Conservation (phyloP, 75 land plant genomes). For the Pinus tabuliformis region DNA sequence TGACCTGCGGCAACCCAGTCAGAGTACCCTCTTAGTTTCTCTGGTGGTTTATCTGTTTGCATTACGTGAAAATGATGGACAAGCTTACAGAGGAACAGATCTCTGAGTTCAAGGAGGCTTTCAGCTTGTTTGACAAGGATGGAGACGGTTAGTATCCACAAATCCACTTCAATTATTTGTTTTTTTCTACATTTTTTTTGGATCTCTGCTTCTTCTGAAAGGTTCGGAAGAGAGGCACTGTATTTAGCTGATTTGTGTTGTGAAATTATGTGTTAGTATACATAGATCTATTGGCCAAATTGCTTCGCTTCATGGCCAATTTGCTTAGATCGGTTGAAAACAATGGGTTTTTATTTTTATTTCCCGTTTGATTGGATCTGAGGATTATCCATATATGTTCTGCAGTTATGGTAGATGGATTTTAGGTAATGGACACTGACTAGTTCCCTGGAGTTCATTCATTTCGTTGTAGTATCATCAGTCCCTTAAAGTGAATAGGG, state of each 20-base stretch:
- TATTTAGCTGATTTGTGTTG: not conserved
- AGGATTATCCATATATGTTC: too few relatives aligned
- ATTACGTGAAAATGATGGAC: conserved; percentile 24
- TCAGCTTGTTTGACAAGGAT: conserved; percentile 49
- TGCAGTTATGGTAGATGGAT: too few relatives aligned
- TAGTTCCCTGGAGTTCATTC: too few relatives aligned
- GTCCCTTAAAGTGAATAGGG: too few relatives aligned
- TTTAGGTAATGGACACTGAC: too few relatives aligned
- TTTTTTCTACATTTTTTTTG: not conserved
- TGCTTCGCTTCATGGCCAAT: not conserved
- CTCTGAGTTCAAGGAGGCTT: conserved; percentile 55
- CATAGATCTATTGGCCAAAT: not conserved
- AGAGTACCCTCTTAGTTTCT: too few relatives aligned
- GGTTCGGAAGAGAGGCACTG: not conserved
- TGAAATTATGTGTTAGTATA: not conserved
- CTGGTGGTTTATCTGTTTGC: too few relatives aligned
- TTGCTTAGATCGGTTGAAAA: not conserved
- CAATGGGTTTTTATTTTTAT: not conserved
- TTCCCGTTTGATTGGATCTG: too few relatives aligned
- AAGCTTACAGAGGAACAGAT: conserved; percentile 50
- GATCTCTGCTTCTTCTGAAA: not conserved
- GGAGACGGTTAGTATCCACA: conserved; percentile 31
- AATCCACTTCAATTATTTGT: not conserved
- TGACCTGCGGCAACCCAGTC: too few relatives aligned
- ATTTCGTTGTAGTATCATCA: too few relatives aligned